Evolutionary conservation across 176 grass and related monocot species (phyloP).

Genomic region (Dendrocalamus sinicus): DNA sequence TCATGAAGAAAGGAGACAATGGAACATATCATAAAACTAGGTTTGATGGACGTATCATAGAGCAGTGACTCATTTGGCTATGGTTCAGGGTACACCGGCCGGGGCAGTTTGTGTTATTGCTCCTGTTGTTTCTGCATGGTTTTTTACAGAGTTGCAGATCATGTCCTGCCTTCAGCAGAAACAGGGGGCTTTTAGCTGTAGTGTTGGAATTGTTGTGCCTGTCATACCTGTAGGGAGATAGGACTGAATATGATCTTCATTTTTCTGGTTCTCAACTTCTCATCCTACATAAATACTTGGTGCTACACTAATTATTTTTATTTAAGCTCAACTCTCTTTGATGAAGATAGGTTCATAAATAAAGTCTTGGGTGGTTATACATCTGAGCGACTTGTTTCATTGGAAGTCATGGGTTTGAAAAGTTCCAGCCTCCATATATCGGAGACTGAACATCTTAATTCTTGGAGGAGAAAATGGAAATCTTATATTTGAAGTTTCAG

Average conservation of each 20-base stretch:
- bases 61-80: background rate
- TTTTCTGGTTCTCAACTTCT: background rate
- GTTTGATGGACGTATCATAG: background rate
- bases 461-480: background rate
- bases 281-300: background rate
- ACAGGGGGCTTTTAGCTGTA: background rate
- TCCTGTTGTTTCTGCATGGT: background rate
- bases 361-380: background rate
- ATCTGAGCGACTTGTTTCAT: background rate
- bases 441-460: background rate
- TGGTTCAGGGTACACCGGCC: background rate
- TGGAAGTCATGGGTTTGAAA: background rate
- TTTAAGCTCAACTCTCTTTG: background rate
- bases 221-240: background rate
- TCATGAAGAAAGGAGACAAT: background rate
- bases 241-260: background rate
- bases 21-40: slow-evolving; percentile 1
- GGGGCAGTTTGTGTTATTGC: background rate
- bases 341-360: background rate
- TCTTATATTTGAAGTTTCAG: background rate
- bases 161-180: background rate
- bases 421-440: background rate
- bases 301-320: background rate
- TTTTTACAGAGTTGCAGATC: background rate
- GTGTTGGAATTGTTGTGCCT: background rate